phyloP scores from a whole-genome alignment of 192 early-diverging fungal species.

The Gamsiella multidivaricata region DNA sequence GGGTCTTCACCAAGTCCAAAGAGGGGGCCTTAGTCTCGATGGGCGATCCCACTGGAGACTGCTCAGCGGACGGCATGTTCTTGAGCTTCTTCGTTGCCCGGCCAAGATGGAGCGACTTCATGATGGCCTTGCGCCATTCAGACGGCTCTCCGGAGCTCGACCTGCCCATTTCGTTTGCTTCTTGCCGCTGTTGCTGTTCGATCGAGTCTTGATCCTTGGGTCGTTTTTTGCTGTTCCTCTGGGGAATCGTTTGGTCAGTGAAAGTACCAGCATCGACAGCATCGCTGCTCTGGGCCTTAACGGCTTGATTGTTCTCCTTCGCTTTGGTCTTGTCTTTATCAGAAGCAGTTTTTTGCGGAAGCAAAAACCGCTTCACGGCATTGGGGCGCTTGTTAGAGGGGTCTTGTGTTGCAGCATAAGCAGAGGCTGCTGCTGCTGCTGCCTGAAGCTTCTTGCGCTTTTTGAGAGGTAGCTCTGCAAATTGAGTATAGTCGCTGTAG shows the following conservation, averaged over 20 bases:
- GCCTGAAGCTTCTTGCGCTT: slow-evolving; percentile 40
- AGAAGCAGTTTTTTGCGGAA: background rate
- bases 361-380: slow-evolving; percentile 38
- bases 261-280: background rate
- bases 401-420: background rate
- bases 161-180: slow-evolving; percentile 36
- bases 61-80: background rate
- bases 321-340: background rate
- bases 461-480: slow-evolving; percentile 45
- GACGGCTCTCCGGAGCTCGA: slow-evolving; percentile 20
- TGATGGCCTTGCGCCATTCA: slow-evolving; percentile 35
- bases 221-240: slow-evolving; percentile 14
- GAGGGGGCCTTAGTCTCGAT: background rate
- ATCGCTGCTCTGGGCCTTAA: background rate
- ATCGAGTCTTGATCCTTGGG: slow-evolving; percentile 47
- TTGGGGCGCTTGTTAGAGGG: slow-evolving; percentile 11
- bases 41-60: background rate
- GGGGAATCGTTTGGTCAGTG: background rate
- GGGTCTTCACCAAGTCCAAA: background rate
- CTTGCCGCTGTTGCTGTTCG: slow-evolving; percentile 15
- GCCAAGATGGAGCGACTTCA: slow-evolving; percentile 37
- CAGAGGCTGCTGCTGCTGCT: slow-evolving; percentile 15
- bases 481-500: slow-evolving; percentile 45
- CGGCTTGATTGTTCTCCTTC: background rate
- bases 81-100: background rate